Percentiles rank a stretch among this genome's conserved stretches.
Conservation (phyloP, 768 basidiomycete genomes). For the Russula sp. region DNA sequence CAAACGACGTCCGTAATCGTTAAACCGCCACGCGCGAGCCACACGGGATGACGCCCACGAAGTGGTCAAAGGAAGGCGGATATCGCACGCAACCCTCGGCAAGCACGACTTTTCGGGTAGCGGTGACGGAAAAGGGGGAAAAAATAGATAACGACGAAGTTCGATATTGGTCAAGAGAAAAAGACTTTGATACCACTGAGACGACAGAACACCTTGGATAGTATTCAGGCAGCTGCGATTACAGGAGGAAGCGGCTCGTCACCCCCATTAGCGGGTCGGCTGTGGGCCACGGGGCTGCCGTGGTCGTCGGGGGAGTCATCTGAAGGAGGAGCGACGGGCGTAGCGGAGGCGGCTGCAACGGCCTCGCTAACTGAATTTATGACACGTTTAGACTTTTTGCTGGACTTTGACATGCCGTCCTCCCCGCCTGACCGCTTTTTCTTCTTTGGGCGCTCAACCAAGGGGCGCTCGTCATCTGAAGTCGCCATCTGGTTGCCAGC, state of each 20-base stretch:
- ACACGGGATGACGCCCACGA: not conserved
- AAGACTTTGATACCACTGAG: not conserved
- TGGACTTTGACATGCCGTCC: slow-evolving; percentile 27
- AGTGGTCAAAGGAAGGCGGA: slow-evolving; percentile 20
- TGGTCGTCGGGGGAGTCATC: slow-evolving; percentile 14
- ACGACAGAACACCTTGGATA: not conserved
- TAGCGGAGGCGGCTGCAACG: not conserved
- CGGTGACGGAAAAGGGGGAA: not conserved
- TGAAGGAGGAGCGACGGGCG: not conserved
- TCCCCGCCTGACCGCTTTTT: slow-evolving; percentile 27
- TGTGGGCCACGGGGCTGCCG: slow-evolving; percentile 16
- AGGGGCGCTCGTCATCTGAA: slow-evolving; percentile 8
- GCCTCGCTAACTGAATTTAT: not conserved
- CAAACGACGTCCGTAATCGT: slow-evolving; percentile 18
- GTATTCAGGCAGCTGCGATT: slow-evolving; percentile 21
- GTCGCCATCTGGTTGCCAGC: slow-evolving; percentile 26
- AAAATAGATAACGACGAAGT: not conserved
- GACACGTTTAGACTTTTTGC: slow-evolving; percentile 33
- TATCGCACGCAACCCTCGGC: too few species aligned
- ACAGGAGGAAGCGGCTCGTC: slow-evolving; percentile 21
- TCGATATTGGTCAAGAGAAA: not conserved
- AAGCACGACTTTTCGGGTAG: not conserved
- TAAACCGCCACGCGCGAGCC: slow-evolving; percentile 20
- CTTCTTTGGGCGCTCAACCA: slow-evolving; percentile 14
- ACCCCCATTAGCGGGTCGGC: not conserved